Conservation (phyloP, 2,329 filamentous ascomycete species). For the Chaetomiaceae sp. region DNA sequence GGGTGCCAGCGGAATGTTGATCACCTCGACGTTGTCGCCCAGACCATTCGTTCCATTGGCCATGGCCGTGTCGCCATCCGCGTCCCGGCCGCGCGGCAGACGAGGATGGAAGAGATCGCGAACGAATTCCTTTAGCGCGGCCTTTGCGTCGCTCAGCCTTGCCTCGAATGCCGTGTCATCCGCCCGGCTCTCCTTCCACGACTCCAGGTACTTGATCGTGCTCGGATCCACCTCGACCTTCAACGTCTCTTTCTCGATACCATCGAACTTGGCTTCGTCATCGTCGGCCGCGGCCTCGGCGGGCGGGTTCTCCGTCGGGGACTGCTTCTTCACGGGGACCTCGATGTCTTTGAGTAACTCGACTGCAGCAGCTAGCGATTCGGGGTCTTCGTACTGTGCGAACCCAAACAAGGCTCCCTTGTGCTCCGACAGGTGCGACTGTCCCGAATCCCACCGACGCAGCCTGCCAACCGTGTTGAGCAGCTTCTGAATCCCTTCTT, state of each 20-base stretch:
- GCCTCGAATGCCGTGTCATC: conserved; percentile 62
- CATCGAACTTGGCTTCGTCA: conserved; percentile 44
- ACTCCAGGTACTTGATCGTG: conserved; percentile 78
- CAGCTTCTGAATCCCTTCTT: conserved; percentile 74
- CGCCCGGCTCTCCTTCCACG: conserved; percentile 63
- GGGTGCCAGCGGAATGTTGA: conserved; percentile 79
- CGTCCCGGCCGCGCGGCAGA: conserved; percentile 48
- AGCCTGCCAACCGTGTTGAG: conserved; percentile 72
- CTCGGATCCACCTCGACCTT: conserved; percentile 75
- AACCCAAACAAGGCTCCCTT: conserved; percentile 89
- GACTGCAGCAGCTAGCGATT: conserved; percentile 78
- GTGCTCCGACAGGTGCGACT: conserved; percentile 55
- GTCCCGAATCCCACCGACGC: conserved; percentile 77
- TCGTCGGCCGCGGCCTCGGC: conserved; percentile 36
- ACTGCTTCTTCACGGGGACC: conserved; percentile 74
- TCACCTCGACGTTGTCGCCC: conserved; percentile 70
- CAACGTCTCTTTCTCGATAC: conserved; percentile 65
- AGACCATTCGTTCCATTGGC: conserved; percentile 51
- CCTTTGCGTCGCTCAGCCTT: conserved; percentile 64
- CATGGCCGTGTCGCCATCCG: conserved; percentile 66
- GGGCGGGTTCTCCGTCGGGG: conserved; percentile 33
- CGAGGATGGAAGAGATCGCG: conserved; percentile 67
- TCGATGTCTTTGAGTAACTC: conserved; percentile 79
- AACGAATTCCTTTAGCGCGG: conserved; percentile 63
- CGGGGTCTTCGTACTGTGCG: conserved; percentile 87